Base-by-base conservation (phyloP, 73 alveolate genomes). In the Stentor roeselii region DNA sequence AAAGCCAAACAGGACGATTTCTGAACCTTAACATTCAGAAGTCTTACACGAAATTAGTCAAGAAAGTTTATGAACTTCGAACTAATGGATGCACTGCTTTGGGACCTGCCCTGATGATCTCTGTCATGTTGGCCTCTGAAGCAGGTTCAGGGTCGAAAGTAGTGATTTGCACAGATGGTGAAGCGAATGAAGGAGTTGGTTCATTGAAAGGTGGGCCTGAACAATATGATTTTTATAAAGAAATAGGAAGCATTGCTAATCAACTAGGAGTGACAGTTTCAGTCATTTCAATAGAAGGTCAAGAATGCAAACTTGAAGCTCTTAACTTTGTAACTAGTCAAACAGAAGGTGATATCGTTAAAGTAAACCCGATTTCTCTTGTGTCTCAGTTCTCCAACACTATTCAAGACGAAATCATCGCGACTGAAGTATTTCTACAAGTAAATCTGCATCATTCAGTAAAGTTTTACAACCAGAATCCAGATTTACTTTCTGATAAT, bases 151-250 rank as follows among this genome's bases (percentile, higher is more conserved):
- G 99, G 34, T 93, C 98, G 36, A 85, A 78, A 83, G 96, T 96
- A 3, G 89, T 96, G 32, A 78, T 95, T 59, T 96, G 99, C 84
- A 96, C 99, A 41, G 99, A 96, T 90, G 99, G 99, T 0, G 87
- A 95, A 36, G 97, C 99, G 39, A 96, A 96, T 90, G 92, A 88
- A 39, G 99, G 99, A 39, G 82, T 96, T 2, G 99, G 99, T n/a
- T 50, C 93, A 39, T 75, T 96, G 59, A 95, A 90, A 88, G 76
- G 60, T 76, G 76, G 60, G 61, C 87, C 59, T 50, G 67, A 50
- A 50, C 6, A 50, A 6, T 11, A 21, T n/a, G 89, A 91, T 35
- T 96, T 95, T 87, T 96, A 95, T 88, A 93, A 93, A 86, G 82
- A 78, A 59, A 82, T 94, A 35, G 96, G 96, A 21, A 90, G 85